These are phyloP conservation scores for Fusarium goolgardi DNA, from an alignment of 2,329 filamentous ascomycete genomes.

Conservation along the genomic window DNA sequence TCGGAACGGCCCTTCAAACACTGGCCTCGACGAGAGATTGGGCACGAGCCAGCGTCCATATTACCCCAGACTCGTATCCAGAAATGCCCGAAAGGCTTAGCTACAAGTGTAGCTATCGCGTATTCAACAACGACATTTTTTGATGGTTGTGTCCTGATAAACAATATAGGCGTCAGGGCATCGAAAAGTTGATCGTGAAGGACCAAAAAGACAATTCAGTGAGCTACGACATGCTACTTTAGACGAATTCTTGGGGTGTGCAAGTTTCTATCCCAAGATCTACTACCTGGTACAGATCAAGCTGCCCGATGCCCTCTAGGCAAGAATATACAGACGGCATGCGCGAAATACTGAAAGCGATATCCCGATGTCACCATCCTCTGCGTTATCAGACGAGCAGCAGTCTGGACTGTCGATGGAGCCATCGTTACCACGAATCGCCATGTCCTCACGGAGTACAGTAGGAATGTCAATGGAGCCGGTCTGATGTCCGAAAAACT, in stretches of 20 bases:
- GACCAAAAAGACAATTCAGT: not conserved
- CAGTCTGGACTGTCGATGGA: not conserved
- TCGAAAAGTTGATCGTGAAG: not conserved
- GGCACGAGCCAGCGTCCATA: not conserved
- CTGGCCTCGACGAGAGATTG: slow-evolving; percentile 11
- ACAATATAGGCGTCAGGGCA: not conserved
- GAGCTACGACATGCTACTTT: not conserved
- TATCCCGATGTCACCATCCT: not conserved
- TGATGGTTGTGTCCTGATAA: not conserved
- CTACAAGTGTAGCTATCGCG: not conserved
- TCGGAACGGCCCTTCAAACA: slow-evolving; percentile 36
- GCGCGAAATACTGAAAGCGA: not conserved
- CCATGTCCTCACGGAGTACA: not conserved
- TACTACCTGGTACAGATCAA: not conserved
- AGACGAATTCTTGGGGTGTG: not conserved
- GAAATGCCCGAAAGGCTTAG: not conserved
- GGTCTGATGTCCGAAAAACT: not conserved
- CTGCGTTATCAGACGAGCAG: slow-evolving; percentile 14
- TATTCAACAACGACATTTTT: not conserved
- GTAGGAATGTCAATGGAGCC: slow-evolving; percentile 22
- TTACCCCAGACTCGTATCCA: slow-evolving; percentile 14
- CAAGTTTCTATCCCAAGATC: not conserved
- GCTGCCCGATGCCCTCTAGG: not conserved
- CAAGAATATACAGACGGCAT: not conserved
- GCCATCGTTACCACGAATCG: slow-evolving; percentile 4